These are phyloP conservation scores for Coniella vitis DNA, from an alignment of 2,329 filamentous ascomycete species.

Conservation along the genomic window DNA sequence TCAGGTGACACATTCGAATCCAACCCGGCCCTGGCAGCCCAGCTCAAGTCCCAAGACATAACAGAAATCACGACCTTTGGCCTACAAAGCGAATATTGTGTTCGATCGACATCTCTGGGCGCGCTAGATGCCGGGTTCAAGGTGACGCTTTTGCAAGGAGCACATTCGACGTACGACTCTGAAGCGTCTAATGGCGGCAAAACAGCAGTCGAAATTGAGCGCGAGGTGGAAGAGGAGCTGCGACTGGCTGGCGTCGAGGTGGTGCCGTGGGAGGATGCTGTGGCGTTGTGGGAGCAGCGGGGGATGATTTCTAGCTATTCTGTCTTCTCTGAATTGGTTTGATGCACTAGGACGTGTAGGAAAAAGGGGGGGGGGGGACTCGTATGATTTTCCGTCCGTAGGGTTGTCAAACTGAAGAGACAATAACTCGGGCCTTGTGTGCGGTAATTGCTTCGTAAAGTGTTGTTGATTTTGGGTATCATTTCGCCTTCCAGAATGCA, in stretches of 20 bases:
- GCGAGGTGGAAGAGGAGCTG: slow-evolving; percentile 22
- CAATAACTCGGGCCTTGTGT: neutral
- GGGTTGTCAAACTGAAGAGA: neutral
- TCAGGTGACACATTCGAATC: slow-evolving; percentile 25
- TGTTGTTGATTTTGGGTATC: neutral
- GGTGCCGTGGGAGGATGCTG: slow-evolving; percentile 20
- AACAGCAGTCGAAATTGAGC: slow-evolving; percentile 23
- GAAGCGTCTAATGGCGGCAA: neutral
- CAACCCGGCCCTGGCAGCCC: slow-evolving; percentile 23
- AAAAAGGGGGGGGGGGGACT: neutral
- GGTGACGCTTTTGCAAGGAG: slow-evolving; percentile 24
- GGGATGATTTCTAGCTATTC: slow-evolving; percentile 12
- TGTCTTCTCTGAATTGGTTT: slow-evolving; percentile 7
- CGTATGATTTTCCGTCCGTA: too few relatives aligned
- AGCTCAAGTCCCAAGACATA: slow-evolving; percentile 21
- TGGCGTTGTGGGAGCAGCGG: slow-evolving; percentile 12
- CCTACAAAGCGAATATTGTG: slow-evolving; percentile 28
- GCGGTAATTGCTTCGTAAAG: too few relatives aligned
- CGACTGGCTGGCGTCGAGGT: slow-evolving; percentile 18
- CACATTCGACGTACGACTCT: slow-evolving; percentile 26
- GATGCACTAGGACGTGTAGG: neutral
- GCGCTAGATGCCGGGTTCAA: slow-evolving; percentile 23
- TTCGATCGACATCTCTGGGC: slow-evolving; percentile 22
- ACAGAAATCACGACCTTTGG: slow-evolving; percentile 23
- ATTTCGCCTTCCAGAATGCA: neutral